Evolutionary conservation across 306 rosid genomes (phyloP).

Genomic region (Rosa chinensis): DNA sequence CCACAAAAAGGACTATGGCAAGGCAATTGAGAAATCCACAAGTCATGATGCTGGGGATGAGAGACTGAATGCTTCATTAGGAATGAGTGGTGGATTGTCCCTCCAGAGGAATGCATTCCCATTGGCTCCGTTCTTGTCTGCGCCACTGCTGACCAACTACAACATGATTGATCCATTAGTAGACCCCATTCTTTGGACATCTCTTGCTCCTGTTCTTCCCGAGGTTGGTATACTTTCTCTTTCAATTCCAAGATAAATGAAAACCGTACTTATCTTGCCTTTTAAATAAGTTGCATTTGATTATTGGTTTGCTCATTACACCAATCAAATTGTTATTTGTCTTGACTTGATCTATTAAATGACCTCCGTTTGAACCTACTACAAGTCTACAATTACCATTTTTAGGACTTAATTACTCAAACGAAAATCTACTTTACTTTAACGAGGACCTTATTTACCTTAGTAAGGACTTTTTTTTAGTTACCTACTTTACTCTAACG

Average conservation of each 20-base stretch:
- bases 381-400: too few relatives aligned
- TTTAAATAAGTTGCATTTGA: not conserved
- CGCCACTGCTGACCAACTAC: conserved; percentile 82
- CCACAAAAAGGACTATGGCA: conserved; percentile 76
- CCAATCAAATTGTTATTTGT: not conserved
- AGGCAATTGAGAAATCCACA: conserved; percentile 71
- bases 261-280: not conserved
- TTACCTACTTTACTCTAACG: too few relatives aligned
- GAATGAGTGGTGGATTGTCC: conserved; percentile 69
- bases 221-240: conserved; percentile 67
- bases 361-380: not conserved
- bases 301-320: not conserved
- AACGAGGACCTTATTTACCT: too few relatives aligned
- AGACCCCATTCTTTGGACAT: conserved; percentile 88
- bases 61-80: conserved; percentile 56
- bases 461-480: too few relatives aligned
- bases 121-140: conserved; percentile 70
- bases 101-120: conserved; percentile 85
- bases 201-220: conserved; percentile 80
- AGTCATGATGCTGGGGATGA: conserved; percentile 53
- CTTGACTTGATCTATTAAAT: not conserved
- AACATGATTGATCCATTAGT: conserved; percentile 70
- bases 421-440: too few relatives aligned
- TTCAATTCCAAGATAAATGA: not conserved
- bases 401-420: too few relatives aligned